phyloP scores from a whole-genome alignment of 116 monocot genomes.

The Trichopus zeylanicus region DNA sequence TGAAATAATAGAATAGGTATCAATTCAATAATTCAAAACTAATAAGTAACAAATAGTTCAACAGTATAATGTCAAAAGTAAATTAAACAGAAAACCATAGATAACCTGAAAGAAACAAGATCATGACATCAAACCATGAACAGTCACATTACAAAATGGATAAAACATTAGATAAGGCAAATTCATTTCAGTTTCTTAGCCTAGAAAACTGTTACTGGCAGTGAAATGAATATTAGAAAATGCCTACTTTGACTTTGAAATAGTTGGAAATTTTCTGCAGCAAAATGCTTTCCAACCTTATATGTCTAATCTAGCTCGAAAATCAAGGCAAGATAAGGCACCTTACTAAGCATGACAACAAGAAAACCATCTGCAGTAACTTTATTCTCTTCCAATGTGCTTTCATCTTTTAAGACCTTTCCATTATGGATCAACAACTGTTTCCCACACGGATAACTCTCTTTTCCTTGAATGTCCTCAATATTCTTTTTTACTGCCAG shows the following conservation, averaged over 20 bases:
- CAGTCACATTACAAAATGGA: background rate
- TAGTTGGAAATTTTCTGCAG: no score
- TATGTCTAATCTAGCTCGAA: background rate
- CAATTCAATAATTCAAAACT: no score
- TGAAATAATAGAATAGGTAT: slow-evolving; percentile 18
- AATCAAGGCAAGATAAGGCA: slow-evolving; percentile 8
- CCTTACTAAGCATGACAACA: slow-evolving; percentile 99
- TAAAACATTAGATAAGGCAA: background rate
- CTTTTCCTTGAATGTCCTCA: slow-evolving; percentile 91
- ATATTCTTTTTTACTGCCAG: slow-evolving; percentile 97
- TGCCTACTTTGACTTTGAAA: no score
- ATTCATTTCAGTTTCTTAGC: background rate
- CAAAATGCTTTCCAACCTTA: background rate
- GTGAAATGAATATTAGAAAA: background rate
- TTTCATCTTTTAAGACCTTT: slow-evolving; percentile 97
- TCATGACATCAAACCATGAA: background rate
- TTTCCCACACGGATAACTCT: slow-evolving; percentile 83
- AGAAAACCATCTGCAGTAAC: slow-evolving; percentile 91
- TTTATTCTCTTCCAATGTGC: slow-evolving; percentile 86
- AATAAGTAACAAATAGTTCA: no score
- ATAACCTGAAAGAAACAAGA: no score
- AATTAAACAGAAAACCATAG: no score
- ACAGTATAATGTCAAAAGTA: no score
- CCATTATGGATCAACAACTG: slow-evolving; percentile 91
- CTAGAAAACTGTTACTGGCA: background rate